A percentile compares a stretch with the other conserved stretches of the same genome.
These are phyloP conservation scores for Trichoderma virens DNA, from an alignment of 495 filamentous ascomycete genomes.

Conservation along the genomic window DNA sequence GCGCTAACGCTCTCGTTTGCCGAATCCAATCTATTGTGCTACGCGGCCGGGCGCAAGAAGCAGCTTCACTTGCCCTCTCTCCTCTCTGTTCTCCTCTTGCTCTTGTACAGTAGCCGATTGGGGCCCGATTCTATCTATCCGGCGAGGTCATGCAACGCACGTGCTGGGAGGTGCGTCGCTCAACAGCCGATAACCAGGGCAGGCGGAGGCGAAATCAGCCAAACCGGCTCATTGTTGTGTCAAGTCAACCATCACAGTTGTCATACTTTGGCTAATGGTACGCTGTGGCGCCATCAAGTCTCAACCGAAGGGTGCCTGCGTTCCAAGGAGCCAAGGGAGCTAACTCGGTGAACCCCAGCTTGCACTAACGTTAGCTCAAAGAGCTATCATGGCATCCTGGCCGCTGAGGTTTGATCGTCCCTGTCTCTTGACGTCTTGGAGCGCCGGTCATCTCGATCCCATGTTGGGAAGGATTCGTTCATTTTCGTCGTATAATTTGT, in stretches of 20 bases:
- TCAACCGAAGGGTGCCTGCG: background rate
- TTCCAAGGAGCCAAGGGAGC: background rate
- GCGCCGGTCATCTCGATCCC: background rate
- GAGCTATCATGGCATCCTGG: background rate
- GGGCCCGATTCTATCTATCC: too few relatives aligned
- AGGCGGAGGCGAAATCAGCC: too few relatives aligned
- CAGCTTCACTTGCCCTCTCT: background rate
- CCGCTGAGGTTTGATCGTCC: background rate
- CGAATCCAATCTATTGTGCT: background rate
- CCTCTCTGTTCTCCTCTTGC: too few relatives aligned
- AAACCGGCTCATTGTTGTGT: too few relatives aligned
- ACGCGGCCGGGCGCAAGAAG: background rate
- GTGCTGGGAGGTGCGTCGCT: too few relatives aligned
- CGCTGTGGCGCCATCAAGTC: background rate
- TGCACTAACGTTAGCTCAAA: background rate
- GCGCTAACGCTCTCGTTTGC: background rate
- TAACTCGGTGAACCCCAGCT: background rate
- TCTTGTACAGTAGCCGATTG: too few relatives aligned
- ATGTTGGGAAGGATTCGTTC: background rate
- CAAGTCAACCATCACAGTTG: background rate
- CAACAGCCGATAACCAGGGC: too few relatives aligned
- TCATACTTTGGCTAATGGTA: background rate
- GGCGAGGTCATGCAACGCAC: too few relatives aligned
- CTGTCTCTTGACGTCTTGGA: slow-evolving; percentile 1
- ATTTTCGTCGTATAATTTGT: background rate